A percentile compares a stretch with the other conserved stretches of the same genome.
These are phyloP conservation scores for Ganoderma boninense DNA, from an alignment of 1,284 basidiomycete species.

Conservation along the genomic window DNA sequence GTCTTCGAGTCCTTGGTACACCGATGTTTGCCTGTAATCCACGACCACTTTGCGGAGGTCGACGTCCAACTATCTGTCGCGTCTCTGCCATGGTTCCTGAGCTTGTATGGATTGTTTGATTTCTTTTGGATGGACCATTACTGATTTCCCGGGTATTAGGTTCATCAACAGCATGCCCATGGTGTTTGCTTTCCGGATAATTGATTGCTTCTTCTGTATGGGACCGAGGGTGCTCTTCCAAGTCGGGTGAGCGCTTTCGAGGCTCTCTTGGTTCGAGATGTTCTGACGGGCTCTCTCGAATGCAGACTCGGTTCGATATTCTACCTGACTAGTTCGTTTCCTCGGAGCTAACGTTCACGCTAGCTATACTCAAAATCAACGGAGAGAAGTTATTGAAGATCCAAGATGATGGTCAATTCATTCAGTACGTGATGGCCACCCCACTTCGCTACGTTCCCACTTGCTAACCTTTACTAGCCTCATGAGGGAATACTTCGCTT, in stretches of 20 bases:
- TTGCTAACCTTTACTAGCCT: conserved; percentile 56
- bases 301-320: conserved; percentile 53
- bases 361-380: conserved; percentile 98
- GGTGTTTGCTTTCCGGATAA: conserved; percentile 98
- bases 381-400: conserved; percentile 94
- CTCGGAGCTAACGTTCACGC: conserved; percentile 22
- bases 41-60: conserved; percentile 91
- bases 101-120: conserved; percentile 66
- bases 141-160: conserved; percentile 46
- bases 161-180: conserved; percentile 99
- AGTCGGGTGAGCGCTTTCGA: conserved; percentile 75
- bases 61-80: conserved; percentile 98
- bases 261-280: conserved; percentile 8
- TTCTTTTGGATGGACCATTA: too few species aligned
- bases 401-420: conserved; percentile 97
- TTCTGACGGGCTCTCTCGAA: conserved; percentile 14
- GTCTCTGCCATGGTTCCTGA: conserved; percentile 97
- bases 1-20: conserved; percentile 98
- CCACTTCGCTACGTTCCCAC: background rate
- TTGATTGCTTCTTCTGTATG: conserved; percentile 99
- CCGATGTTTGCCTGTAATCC: conserved; percentile 89
- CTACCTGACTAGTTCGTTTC: background rate
- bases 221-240: conserved; percentile 99
- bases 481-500: conserved; percentile 95
- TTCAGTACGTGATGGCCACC: conserved; percentile 70